Conservation (phyloP, 139 green algal genomes). For the Astrephomene gubernaculifera region DNA sequence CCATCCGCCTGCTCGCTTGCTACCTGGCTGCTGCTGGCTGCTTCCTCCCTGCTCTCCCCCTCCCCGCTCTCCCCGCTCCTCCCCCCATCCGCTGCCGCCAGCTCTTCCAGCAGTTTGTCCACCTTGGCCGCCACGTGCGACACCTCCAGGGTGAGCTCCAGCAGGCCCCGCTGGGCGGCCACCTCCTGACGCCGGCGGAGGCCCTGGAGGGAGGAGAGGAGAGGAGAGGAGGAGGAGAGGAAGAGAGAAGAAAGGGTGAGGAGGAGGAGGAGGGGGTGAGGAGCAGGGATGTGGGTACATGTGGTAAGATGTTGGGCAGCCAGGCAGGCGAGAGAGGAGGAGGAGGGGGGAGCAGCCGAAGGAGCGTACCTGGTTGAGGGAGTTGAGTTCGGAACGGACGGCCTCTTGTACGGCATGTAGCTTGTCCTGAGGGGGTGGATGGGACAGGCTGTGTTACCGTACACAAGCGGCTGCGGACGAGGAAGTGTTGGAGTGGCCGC, state of each 20-base stretch:
- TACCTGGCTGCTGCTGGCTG: too few relatives aligned
- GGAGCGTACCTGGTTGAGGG: conserved; percentile 69
- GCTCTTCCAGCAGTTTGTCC: conserved; percentile 92
- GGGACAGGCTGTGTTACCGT: too few relatives aligned
- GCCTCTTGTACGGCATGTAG: conserved; percentile 56
- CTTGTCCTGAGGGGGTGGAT: conserved; percentile 46
- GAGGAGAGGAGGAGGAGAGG: not conserved
- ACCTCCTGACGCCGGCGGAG: conserved; percentile 79
- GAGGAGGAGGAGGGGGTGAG: not conserved
- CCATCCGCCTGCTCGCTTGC: too few relatives aligned
- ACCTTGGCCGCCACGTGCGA: conserved; percentile 89
- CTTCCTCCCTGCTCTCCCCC: too few relatives aligned
- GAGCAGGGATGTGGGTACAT: too few relatives aligned
- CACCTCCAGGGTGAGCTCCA: conserved; percentile 92
- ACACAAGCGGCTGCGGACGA: too few relatives aligned
- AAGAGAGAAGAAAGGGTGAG: not conserved
- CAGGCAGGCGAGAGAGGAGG: not conserved
- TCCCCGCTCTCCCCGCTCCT: too few relatives aligned
- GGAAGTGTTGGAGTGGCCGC: too few relatives aligned
- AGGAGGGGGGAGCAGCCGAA: not conserved
- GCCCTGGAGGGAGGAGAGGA: conserved; percentile 50
- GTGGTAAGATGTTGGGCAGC: too few relatives aligned
- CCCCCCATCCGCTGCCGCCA: conserved; percentile 50
- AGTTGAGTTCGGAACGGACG: conserved; percentile 66
- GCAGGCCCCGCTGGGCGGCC: conserved; percentile 72